Conservation (phyloP, 2,329 filamentous ascomycete genomes). For the Phaeophleospora eucalypticola region DNA sequence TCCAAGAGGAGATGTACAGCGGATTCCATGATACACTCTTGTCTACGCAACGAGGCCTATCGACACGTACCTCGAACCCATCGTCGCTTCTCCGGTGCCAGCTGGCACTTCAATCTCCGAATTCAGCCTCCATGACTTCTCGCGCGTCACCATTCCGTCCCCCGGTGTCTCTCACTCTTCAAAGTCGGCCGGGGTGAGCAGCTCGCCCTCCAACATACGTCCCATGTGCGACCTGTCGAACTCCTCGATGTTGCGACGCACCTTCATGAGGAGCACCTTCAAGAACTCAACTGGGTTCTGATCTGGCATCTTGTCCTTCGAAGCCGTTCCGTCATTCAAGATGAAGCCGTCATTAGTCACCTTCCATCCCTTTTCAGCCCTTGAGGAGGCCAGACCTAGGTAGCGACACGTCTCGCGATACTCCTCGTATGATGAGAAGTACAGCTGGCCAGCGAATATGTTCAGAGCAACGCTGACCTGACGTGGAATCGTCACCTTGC, state of each 20-base stretch:
- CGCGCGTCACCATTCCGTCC: too few relatives aligned
- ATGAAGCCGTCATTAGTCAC: constrained; percentile 24
- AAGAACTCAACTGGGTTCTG: constrained; percentile 23
- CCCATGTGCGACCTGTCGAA: constrained; percentile 26
- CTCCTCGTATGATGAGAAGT: constrained; percentile 52
- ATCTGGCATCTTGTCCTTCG: constrained; percentile 4
- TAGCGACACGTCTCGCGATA: constrained; percentile 52
- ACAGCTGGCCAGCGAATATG: constrained; percentile 65
- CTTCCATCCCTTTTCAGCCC: constrained; percentile 11
- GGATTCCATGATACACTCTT: too few relatives aligned
- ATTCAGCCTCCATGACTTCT: too few relatives aligned
- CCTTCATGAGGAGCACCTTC: constrained; percentile 16
- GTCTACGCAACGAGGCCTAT: too few relatives aligned
- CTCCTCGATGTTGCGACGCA: constrained; percentile 19
- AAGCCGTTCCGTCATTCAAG: constrained; percentile 8
- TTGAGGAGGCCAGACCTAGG: constrained; percentile 43
- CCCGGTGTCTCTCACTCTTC: neutral
- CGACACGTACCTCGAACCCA: too few relatives aligned
- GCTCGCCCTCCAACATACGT: constrained; percentile 17
- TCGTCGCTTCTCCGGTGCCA: too few relatives aligned
- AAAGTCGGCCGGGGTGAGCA: constrained; percentile 15
- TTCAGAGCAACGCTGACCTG: constrained; percentile 51
- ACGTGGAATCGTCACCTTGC: constrained; percentile 14
- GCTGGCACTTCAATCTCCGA: too few relatives aligned
- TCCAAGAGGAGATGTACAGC: too few relatives aligned